phyloP scores from a whole-genome alignment of 73 alveolate genomes.

The Tetrahymena borealis region DNA sequence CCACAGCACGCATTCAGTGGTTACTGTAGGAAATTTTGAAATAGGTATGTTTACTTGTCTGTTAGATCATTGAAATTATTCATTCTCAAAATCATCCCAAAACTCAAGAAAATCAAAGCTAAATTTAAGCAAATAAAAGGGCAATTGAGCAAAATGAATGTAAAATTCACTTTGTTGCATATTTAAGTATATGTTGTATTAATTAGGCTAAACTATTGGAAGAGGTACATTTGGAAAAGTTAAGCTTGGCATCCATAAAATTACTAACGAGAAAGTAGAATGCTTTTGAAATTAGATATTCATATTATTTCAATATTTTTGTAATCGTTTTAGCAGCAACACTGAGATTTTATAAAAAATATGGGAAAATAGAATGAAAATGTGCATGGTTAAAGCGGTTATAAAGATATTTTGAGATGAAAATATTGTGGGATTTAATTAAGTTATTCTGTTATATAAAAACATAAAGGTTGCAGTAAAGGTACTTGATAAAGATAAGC shows the following conservation, averaged over 20 bases:
- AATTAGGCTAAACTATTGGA: constrained; percentile 63
- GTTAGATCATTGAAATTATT: not conserved
- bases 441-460: not conserved
- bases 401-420: not conserved
- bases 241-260: constrained; percentile 70
- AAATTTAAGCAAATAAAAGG: no score
- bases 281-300: not conserved
- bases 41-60: not conserved
- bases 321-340: not conserved
- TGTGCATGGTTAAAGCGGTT: not conserved
- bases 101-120: no score
- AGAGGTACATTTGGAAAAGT: constrained; percentile 94
- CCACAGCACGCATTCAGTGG: not conserved
- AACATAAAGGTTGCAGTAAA: constrained; percentile 67
- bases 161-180: not conserved
- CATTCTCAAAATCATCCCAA: no score
- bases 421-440: not conserved
- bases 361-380: not conserved
- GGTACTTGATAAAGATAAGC: constrained; percentile 72
- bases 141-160: not conserved
- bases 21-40: not conserved
- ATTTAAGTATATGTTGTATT: not conserved
- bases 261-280: constrained; percentile 79
- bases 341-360: not conserved
- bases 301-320: not conserved